phyloP scores from a whole-genome alignment of 2,329 filamentous ascomycete species.

The Aspergillus sp. region DNA sequence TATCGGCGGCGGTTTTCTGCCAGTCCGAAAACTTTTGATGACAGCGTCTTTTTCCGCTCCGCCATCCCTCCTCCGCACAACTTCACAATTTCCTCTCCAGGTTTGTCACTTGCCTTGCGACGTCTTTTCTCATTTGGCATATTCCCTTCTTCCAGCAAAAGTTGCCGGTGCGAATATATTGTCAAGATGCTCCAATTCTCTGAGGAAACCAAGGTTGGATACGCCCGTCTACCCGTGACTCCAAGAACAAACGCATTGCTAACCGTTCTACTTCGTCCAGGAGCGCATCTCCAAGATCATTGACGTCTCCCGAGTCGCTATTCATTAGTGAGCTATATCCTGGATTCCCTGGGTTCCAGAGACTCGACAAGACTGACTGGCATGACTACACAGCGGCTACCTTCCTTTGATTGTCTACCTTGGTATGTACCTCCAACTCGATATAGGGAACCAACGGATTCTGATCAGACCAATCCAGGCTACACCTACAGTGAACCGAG shows the following conservation, averaged over 20 bases:
- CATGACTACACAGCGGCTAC: constrained; percentile 61
- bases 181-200: constrained; percentile 59
- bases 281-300: constrained; percentile 97
- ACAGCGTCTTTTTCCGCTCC: constrained; percentile 9
- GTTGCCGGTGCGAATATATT: no score
- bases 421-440: constrained; percentile 49
- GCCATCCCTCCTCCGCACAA: constrained; percentile 8
- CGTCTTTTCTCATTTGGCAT: neutral
- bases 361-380: constrained; percentile 11
- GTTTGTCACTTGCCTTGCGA: constrained; percentile 1
- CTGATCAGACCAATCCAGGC: constrained; percentile 44
- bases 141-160: no score
- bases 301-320: constrained; percentile 82
- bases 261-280: constrained; percentile 39
- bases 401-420: constrained; percentile 94
- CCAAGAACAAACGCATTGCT: constrained; percentile 3
- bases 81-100: neutral
- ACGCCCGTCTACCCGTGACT: constrained; percentile 1
- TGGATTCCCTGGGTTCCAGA: neutral
- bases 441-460: constrained; percentile 2
- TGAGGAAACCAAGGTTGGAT: constrained; percentile 84
- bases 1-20: constrained; percentile 14
- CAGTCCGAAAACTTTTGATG: constrained; percentile 25
- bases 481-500: constrained; percentile 91
- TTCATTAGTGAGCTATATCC: constrained; percentile 71